Evolutionary conservation across 805 yeast genomes (phyloP), one percentile per base, ranked within the genome.

Genomic region (Hanseniaspora vineae): DNA sequence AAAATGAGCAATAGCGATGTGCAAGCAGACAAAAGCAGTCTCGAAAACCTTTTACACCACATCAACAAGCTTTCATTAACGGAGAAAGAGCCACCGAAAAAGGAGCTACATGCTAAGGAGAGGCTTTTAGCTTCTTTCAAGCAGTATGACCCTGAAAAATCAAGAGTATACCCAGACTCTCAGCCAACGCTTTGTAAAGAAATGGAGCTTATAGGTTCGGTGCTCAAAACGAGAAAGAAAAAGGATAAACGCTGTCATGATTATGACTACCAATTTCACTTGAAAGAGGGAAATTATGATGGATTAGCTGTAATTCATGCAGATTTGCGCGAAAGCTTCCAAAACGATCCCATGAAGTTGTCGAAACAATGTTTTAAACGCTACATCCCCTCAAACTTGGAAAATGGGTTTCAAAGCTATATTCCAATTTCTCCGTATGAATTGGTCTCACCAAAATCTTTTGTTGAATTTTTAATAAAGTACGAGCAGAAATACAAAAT

Each of bases 41-140:
- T 23, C 8, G 29, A 23, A 5, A 8, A 23, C 8, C 29, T 23
- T 23, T 8, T 23, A 23, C 29, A 5, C 8, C 6, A 23, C 29
- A 8, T 23, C 8, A 23, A 8, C 29, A 23, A 23, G 8, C 29
- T 23, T 8, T 23, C 29, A 8, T 23, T 23, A 23, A 23, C 29
- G 8, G 29, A 23, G 8, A 8, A 23, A 5, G 29, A 8, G 29
- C 29, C 4, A 4, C 6, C 29, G 8, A 23, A 23, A 8, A 23
- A 23, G 29, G 29, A 23, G 8, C 29, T 23, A 5, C 29, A 23
- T 23, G 29, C 29, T 5, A 23, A 4, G 6, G 29, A 23, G 29
- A 23, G 29, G 4, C 8, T 23, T 5, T 23, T 23, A 8, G 29
- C 29, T 23, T 23, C 29, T 50, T 10, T 44, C 61, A 37, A 37